phyloP scores from a whole-genome alignment of 2,329 filamentous ascomycete genomes.

The Trichoderma koningii region DNA sequence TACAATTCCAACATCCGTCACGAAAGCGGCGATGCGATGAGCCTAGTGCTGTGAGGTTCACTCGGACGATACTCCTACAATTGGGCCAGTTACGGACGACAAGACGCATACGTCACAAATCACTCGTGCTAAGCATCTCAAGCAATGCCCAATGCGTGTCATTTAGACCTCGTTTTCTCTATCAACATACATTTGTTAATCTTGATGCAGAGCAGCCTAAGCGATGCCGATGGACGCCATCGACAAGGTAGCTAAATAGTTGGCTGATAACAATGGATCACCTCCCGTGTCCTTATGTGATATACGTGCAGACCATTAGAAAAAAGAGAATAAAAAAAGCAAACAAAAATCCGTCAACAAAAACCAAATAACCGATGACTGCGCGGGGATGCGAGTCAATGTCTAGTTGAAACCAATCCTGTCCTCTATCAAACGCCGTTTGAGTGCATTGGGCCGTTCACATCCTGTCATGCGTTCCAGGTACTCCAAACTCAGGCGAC shows the following conservation, averaged over 20 bases:
- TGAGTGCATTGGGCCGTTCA: slow-evolving; percentile 31
- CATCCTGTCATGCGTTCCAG: slow-evolving; percentile 9
- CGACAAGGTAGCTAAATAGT: slow-evolving; percentile 19
- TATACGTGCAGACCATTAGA: slow-evolving; percentile 25
- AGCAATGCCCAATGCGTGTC: slow-evolving; percentile 9
- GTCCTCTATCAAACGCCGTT: slow-evolving; percentile 40
- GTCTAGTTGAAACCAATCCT: slow-evolving; percentile 34
- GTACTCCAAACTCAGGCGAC: not conserved
- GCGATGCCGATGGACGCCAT: slow-evolving; percentile 18
- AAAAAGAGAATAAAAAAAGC: slow-evolving; percentile 26
- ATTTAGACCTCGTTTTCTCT: slow-evolving; percentile 25
- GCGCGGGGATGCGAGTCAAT: slow-evolving; percentile 23
- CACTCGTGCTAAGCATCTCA: not conserved
- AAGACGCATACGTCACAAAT: not conserved
- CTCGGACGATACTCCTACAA: no score
- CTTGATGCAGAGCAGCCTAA: slow-evolving; percentile 15
- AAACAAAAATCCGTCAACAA: slow-evolving; percentile 26
- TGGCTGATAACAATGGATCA: slow-evolving; percentile 24
- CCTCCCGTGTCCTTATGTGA: slow-evolving; percentile 20
- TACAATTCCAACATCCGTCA: no score
- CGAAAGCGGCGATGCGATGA: no score
- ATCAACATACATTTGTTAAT: slow-evolving; percentile 26
- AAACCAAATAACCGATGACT: slow-evolving; percentile 28
- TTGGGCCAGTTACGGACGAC: not conserved
- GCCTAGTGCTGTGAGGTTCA: no score